These are phyloP conservation scores for Zopfochytrium polystomum DNA, from an alignment of 371 early-diverging fungal genomes.

Conservation along the genomic window DNA sequence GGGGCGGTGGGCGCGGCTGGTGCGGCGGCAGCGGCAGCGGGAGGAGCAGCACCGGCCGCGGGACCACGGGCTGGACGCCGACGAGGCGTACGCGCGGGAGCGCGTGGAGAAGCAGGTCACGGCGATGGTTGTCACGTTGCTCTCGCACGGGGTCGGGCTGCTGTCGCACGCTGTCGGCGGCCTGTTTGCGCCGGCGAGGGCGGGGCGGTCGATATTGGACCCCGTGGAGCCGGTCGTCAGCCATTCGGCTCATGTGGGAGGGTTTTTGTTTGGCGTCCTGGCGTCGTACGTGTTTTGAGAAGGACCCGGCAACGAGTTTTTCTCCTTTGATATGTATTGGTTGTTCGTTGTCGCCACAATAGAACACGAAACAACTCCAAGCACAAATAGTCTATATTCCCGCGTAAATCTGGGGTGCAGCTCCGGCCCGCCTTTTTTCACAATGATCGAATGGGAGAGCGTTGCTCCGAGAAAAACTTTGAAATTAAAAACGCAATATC, in stretches of 20 bases:
- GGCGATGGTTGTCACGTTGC: neutral
- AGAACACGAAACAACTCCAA: too few species aligned
- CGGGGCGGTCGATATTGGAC: neutral
- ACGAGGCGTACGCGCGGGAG: slow-evolving; percentile 11
- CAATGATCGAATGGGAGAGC: slow-evolving; percentile 20
- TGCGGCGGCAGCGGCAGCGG: slow-evolving; percentile 2
- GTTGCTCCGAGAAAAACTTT: slow-evolving; percentile 58
- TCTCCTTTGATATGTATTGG: too few species aligned
- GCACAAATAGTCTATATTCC: too few species aligned
- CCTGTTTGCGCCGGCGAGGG: neutral
- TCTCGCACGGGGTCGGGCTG: neutral
- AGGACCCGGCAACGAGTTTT: too few species aligned
- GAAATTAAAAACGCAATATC: slow-evolving; percentile 95
- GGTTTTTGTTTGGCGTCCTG: slow-evolving; percentile 28
- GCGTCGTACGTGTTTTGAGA: too few species aligned
- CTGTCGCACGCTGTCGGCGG: neutral
- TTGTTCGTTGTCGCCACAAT: too few species aligned
- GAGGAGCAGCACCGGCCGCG: slow-evolving; percentile 1
- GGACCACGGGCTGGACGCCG: slow-evolving; percentile 1
- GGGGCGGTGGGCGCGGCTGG: slow-evolving; percentile 2
- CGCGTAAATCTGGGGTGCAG: too few species aligned
- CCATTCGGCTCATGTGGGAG: slow-evolving; percentile 31
- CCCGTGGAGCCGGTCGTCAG: slow-evolving; percentile 9
- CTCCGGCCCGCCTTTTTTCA: too few species aligned
- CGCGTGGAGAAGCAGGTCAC: slow-evolving; percentile 18